Evolutionary conservation across 352 stramenopile species (phyloP), one percentile per base, ranked within the genome.

Genomic region (Globisporangium parvum): DNA sequence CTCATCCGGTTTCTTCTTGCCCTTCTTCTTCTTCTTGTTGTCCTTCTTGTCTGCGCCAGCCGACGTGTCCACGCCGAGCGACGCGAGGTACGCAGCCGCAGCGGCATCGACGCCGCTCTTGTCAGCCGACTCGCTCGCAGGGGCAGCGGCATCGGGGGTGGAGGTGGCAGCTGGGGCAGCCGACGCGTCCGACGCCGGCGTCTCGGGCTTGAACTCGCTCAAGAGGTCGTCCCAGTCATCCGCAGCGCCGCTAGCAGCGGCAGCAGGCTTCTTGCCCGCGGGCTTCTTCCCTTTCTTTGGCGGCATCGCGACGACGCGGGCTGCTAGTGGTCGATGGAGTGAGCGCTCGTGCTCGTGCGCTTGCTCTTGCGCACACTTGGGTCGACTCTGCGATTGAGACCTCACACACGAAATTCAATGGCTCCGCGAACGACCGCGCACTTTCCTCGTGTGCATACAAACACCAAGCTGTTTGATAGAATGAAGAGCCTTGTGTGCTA

Each of bases 21-120:
- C 87, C 67, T 91, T 89, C 66, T 87, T 86, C 66, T 93, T 86
- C 68, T 93, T 91, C 58, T 90, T 80, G 23, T 55, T 73, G 54
- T 91, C 74, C 57, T 83, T 85, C 55, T 85, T 87, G 31, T 84
- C 80, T 37, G 31, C 31, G 4, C 56, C 72, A 14, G 66, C 66
- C 15, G 65, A 57, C n/a, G 84, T 67, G 26, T 80, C 70, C 26
- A 93, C 75, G 48, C 81, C 84, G 39, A 93, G 66, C 56, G 77
- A 88, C 55, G 81, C 81, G 53, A 93, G 57, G 53, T 89, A 88
- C 39, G 79, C 84, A 37, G 81, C 84, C 20, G 82, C 84, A 8
- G 80, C 80, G 35, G 77, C 81, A 56, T 89, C 78, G 51, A 88
- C 80, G 51, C 76, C 65, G 62, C 51, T 65, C 54, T 55, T 55